Base-by-base conservation (phyloP, 2,329 filamentous ascomycete species). In the Metarhizium rileyi region DNA sequence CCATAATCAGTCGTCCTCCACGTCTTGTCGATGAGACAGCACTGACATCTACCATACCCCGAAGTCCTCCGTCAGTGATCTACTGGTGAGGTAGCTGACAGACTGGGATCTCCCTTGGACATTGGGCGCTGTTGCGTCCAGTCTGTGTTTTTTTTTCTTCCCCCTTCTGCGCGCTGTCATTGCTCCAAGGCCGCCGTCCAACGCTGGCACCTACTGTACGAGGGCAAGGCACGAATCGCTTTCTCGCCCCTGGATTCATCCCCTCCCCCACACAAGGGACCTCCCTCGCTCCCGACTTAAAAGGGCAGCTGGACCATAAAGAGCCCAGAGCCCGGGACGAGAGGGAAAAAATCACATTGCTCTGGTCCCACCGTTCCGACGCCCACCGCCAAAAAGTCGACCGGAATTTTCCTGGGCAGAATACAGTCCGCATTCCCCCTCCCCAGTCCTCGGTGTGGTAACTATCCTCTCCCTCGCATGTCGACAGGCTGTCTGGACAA, bases 201-300 rank as follows among this genome's bases (percentile, higher is more conserved):
- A 22, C 38, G 25, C 22, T 25, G 38, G 4, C 22, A 8, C 20
- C 38, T 25, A n/a, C n/a, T n/a, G n/a, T 42, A 22, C 35, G 35
- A 38, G 35, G 16, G 10, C 18, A 38, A 38, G 18, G 6, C n/a
- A 9, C 35, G 9, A 18, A 14, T 38, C 16, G 5, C 4, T 25
- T 42, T 20, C 8, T 42, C 16, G 38, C 22, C 26, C 41, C n/a
- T n/a, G n/a, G n/a, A 25, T 18, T 28, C 20, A 22, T 30, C 26
- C 36, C 44, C 26, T 38, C 36, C 46, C 41, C 49, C 49, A 48
- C 49, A 51, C 42, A 46, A 46, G 46, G 35, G 33, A 36, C 44
- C 50, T 51, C 46, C 42, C 49, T 51, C 49, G 46, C 49, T 45
- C 49, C 46, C 49, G 46, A 33, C 23, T 47, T n/a, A n/a, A 44